Evolutionary conservation across 768 basidiomycete species (phyloP).

Genomic region (Boletellus ananas): DNA sequence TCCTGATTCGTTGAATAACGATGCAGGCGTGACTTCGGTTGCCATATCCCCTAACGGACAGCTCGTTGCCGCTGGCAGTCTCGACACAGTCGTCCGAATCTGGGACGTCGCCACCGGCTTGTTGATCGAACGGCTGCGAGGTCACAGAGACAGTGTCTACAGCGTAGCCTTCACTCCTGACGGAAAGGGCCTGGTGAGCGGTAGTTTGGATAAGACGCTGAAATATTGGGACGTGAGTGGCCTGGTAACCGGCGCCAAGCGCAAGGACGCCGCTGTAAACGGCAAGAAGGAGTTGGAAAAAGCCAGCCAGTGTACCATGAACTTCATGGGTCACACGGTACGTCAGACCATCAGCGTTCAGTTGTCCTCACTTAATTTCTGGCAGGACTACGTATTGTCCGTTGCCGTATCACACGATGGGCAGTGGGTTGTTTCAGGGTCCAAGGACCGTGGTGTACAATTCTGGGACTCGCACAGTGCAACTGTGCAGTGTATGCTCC

Average conservation of each 20-base stretch:
- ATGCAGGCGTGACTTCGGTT: slow-evolving; percentile 76
- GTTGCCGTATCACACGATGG: slow-evolving; percentile 88
- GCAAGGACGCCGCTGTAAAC: slow-evolving; percentile 37
- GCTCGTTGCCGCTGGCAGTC: slow-evolving; percentile 61
- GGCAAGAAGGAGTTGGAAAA: slow-evolving; percentile 50
- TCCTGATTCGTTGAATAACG: slow-evolving; percentile 45
- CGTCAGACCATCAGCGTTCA: slow-evolving; percentile 17
- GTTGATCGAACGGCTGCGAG: slow-evolving; percentile 69
- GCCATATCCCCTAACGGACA: slow-evolving; percentile 73
- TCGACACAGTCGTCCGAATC: slow-evolving; percentile 76
- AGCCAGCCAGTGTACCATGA: slow-evolving; percentile 64
- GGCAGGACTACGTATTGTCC: slow-evolving; percentile 66
- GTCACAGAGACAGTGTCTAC: slow-evolving; percentile 84
- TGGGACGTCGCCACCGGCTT: slow-evolving; percentile 70
- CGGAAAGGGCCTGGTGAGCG: slow-evolving; percentile 82
- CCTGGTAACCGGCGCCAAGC: slow-evolving; percentile 29
- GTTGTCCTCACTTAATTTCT: neutral
- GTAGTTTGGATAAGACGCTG: slow-evolving; percentile 84
- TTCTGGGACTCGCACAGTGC: slow-evolving; percentile 83
- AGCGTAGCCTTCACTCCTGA: slow-evolving; percentile 92
- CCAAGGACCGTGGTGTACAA: slow-evolving; percentile 94
- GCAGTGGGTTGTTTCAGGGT: slow-evolving; percentile 92
- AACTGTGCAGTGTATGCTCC: slow-evolving; percentile 89
- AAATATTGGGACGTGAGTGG: slow-evolving; percentile 78
- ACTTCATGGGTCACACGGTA: slow-evolving; percentile 86